Base-by-base conservation (phyloP, 2,329 filamentous ascomycete species). In the Daldinia sp. region DNA sequence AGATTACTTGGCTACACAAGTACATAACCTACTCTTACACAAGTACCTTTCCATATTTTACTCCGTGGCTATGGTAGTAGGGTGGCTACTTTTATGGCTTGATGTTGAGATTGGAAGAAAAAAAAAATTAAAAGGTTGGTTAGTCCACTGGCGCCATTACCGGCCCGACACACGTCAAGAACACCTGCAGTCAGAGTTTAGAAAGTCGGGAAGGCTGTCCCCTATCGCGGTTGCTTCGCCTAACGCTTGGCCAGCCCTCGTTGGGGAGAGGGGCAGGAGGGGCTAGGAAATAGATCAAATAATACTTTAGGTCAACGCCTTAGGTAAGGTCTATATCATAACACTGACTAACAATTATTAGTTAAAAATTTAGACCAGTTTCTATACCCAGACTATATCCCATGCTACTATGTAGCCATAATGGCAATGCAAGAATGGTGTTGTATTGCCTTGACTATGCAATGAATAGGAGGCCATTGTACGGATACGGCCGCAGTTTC, bases 1-100 rank as follows among this genome's bases (percentile, higher is more conserved):
- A 70, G 65, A 20, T 61, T 54, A 23, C 68, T 63, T 65, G 64
- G 67, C 67, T 67, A 41, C 60, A 35, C 37, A 65, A 55, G 67
- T 70, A 67, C 54, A 56, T 10, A 20, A 13, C 3, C 44, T 35
- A 9, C 33, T 35, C 33, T 35, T 35, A n/a, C 44, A 23, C 20
- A 48, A 48, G 44, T 48, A 48, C 28, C 23, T 59, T 35, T 28
- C 61, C 28, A 35, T 35, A 9, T 35, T 35, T 63, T 59, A 67
- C 53, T 63, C 60, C 63, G 67, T 60, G 44, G 26, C 44, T 35
- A 35, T 35, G 33, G 5, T 35, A 10, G 33, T 6, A 35, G 6
- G 33, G 33, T 35, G 33, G 33, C 33, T 35, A 35, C 33, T 35
- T 35, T 35, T 35, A 53, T 23, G 6, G 9, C 28, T 54, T 37